A percentile compares a stretch with the other conserved stretches of the same genome.
Evolutionary conservation across 352 stramenopile species (phyloP).

Genomic region (Blastocystis sp.): DNA sequence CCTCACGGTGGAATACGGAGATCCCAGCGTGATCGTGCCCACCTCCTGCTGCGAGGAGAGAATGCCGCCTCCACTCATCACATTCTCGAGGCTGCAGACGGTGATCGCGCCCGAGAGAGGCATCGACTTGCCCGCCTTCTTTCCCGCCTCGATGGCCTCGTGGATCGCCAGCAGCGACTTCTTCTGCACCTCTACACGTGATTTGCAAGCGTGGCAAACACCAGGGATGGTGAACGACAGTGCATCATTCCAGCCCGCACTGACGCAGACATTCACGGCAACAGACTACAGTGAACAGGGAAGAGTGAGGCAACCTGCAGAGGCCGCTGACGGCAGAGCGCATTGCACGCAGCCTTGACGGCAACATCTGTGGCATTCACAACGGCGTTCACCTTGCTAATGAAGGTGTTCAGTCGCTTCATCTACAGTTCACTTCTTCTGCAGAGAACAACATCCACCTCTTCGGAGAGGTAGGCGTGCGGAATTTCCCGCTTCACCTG

Average conservation of each 20-base stretch:
- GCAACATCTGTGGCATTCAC: slow-evolving; percentile 12
- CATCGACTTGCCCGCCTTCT: neutral
- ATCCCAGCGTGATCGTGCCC: slow-evolving; percentile 47
- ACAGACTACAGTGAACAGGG: neutral
- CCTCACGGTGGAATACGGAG: neutral
- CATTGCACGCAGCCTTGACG: slow-evolving; percentile 40
- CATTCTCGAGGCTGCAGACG: slow-evolving; percentile 5
- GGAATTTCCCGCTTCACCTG: slow-evolving; percentile 40
- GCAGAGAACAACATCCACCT: neutral
- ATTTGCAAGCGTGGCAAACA: neutral
- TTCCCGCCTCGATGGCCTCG: slow-evolving; percentile 8
- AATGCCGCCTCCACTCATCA: slow-evolving; percentile 37
- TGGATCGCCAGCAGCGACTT: slow-evolving; percentile 35
- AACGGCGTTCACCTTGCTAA: neutral
- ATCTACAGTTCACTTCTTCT: neutral
- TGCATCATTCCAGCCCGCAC: neutral
- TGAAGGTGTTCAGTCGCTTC: neutral
- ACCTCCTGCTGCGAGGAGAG: slow-evolving; percentile 6
- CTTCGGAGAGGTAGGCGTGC: slow-evolving; percentile 6
- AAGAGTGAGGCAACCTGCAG: neutral
- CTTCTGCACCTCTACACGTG: slow-evolving; percentile 30
- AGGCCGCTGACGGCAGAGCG: neutral
- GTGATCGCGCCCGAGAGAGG: slow-evolving; percentile 26
- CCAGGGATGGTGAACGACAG: slow-evolving; percentile 6
- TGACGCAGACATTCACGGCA: slow-evolving; percentile 21